Evolutionary conservation across 768 basidiomycete species (phyloP).

Genomic region (Lentinula guzmanii): DNA sequence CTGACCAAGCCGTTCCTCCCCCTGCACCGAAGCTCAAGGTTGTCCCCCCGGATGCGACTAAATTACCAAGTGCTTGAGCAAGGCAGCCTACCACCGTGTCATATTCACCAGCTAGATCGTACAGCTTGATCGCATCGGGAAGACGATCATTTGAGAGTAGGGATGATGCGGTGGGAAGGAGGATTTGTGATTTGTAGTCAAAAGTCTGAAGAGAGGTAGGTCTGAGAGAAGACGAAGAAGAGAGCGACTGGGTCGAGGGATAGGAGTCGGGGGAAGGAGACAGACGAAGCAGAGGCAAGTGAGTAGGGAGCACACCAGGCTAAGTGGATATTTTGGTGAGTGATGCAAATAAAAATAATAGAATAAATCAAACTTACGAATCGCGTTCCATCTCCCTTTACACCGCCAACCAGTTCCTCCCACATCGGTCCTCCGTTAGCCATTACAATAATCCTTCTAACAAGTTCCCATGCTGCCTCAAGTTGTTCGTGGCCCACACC

Average conservation of each 20-base stretch:
- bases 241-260: neutral
- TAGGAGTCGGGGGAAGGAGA: neutral
- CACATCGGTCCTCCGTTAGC: conserved; percentile 77
- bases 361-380: conserved; percentile 49
- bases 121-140: conserved; percentile 89
- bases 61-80: conserved; percentile 81
- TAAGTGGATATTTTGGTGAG: conserved; percentile 34
- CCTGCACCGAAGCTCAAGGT: neutral
- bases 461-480: conserved; percentile 75
- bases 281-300: conserved; percentile 70
- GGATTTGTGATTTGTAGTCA: conserved; percentile 74
- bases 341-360: neutral
- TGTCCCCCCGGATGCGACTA: conserved; percentile 37
- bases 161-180: conserved; percentile 75
- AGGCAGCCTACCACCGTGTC: conserved; percentile 83
- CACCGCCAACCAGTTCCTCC: conserved; percentile 94
- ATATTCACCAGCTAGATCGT: conserved; percentile 92
- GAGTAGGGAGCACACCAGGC: conserved; percentile 80
- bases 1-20: neutral
- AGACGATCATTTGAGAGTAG: conserved; percentile 81
- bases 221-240: neutral
- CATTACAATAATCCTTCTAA: conserved; percentile 70
- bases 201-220: conserved; percentile 1
- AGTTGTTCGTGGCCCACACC: conserved; percentile 81
- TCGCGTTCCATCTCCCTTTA: conserved; percentile 83